Conservation (phyloP, 768 basidiomycete genomes). For the Lentinula sp. region DNA sequence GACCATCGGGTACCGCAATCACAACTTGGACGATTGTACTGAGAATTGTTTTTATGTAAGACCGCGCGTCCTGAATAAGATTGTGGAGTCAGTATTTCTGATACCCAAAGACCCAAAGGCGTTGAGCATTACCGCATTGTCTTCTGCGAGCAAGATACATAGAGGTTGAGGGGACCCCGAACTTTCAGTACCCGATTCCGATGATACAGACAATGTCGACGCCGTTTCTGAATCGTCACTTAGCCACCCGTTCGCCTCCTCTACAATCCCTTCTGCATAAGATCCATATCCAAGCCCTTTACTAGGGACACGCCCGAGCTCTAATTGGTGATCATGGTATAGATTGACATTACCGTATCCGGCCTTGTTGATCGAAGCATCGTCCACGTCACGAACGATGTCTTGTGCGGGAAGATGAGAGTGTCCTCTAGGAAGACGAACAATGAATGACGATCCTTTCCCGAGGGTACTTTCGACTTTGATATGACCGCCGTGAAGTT, state of each 20-base stretch:
- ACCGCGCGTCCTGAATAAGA: neutral
- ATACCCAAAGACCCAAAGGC: too few species aligned
- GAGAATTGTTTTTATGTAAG: slow-evolving; percentile 6
- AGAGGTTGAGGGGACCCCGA: neutral
- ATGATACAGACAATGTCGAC: neutral
- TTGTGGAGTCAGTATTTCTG: neutral
- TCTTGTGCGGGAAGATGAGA: slow-evolving; percentile 3
- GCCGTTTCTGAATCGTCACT: slow-evolving; percentile 6
- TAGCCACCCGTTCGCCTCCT: slow-evolving; percentile 5
- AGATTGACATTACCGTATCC: neutral
- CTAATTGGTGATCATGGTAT: neutral
- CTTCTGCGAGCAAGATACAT: slow-evolving; percentile 3
- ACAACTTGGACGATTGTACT: neutral
- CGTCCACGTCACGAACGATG: neutral
- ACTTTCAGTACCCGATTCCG: neutral
- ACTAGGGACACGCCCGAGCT: neutral
- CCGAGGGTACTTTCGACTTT: slow-evolving; percentile 4
- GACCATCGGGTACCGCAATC: slow-evolving; percentile 2
- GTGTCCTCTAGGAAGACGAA: slow-evolving; percentile 1
- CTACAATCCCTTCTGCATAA: slow-evolving; percentile 5
- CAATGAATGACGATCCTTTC: slow-evolving; percentile 1
- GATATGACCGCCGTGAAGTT: slow-evolving; percentile 4
- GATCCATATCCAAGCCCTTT: neutral
- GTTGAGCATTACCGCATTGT: neutral
- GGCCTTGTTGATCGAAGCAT: neutral